Percentiles rank a stretch among this genome's conserved stretches.
phyloP scores from a whole-genome alignment of 2,329 filamentous ascomycete species.

The Nemania diffusa region DNA sequence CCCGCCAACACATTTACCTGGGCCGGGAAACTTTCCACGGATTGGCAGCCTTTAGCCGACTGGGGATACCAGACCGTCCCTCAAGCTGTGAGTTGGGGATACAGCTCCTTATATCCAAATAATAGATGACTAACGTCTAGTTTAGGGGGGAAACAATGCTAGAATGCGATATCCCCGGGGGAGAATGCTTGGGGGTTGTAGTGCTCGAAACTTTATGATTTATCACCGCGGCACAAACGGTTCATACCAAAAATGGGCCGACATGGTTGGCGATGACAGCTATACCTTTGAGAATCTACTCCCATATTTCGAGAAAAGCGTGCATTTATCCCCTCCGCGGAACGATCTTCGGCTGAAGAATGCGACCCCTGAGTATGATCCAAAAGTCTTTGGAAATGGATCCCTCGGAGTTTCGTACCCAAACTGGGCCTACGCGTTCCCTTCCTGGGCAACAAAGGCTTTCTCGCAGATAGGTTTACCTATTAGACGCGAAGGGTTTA shows the following conservation, averaged over 20 bases:
- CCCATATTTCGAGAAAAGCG: slow-evolving; percentile 1
- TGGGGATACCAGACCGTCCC: slow-evolving; percentile 5
- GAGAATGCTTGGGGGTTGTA: neutral
- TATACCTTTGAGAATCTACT: slow-evolving; percentile 15
- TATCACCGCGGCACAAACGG: slow-evolving; percentile 6
- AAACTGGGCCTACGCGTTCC: neutral
- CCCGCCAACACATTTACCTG: neutral
- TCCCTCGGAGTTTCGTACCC: neutral
- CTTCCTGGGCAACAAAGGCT: neutral
- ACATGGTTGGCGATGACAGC: slow-evolving; percentile 9
- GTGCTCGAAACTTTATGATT: slow-evolving; percentile 14
- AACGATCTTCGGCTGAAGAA: neutral
- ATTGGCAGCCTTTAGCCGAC: neutral
- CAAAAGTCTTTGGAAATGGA: neutral
- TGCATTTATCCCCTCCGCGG: neutral
- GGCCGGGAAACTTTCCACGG: neutral
- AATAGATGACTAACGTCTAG: neutral
- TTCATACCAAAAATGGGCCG: slow-evolving; percentile 13
- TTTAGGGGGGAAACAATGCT: neutral
- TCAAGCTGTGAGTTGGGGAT: neutral
- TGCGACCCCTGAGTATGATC: neutral
- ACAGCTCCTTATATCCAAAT: neutral
- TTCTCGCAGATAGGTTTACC: neutral
- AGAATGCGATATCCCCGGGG: neutral
- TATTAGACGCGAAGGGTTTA: neutral